These are phyloP conservation scores for Escovopsis sp. DNA, from an alignment of 2,329 filamentous ascomycete species.

Conservation along the genomic window DNA sequence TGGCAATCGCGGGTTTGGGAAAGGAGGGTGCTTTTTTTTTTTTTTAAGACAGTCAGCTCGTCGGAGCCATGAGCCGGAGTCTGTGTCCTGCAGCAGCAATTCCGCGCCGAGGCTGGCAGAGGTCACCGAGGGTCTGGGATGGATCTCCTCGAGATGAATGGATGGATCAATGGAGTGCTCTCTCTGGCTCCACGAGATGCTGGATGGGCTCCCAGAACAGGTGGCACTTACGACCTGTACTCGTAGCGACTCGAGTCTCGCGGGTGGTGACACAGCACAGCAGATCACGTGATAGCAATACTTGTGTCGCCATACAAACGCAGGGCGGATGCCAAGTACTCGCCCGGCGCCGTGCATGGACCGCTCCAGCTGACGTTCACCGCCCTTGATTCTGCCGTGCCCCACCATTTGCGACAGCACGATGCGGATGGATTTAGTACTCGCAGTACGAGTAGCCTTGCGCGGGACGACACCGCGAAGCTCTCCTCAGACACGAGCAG, in stretches of 20 bases:
- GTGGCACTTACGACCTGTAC: conserved; percentile 21
- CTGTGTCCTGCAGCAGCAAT: conserved; percentile 13
- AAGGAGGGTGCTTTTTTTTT: conserved; percentile 10
- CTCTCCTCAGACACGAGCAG: conserved; percentile 1
- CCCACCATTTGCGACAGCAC: conserved; percentile 8
- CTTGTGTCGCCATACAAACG: background rate
- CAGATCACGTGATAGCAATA: conserved; percentile 18
- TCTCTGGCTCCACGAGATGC: conserved; percentile 19
- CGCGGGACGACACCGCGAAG: conserved; percentile 1
- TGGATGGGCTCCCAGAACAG: conserved; percentile 20
- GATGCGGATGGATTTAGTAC: background rate
- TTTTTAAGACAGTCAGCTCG: conserved; percentile 10
- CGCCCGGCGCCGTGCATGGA: background rate
- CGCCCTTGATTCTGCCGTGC: conserved; percentile 4
- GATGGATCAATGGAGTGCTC: background rate
- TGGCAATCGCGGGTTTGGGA: background rate
- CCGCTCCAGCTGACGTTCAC: too few relatives aligned
- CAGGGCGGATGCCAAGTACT: background rate
- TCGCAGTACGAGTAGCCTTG: conserved; percentile 1
- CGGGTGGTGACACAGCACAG: conserved; percentile 1
- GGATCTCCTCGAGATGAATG: conserved; percentile 1
- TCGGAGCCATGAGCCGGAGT: conserved; percentile 17
- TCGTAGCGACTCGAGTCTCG: conserved; percentile 4
- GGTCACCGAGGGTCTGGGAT: conserved; percentile 12
- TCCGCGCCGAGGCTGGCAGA: conserved; percentile 13